Evolutionary conservation across 177 flowering plant genomes (phyloP).

Genomic region (Vitis hybrid): DNA sequence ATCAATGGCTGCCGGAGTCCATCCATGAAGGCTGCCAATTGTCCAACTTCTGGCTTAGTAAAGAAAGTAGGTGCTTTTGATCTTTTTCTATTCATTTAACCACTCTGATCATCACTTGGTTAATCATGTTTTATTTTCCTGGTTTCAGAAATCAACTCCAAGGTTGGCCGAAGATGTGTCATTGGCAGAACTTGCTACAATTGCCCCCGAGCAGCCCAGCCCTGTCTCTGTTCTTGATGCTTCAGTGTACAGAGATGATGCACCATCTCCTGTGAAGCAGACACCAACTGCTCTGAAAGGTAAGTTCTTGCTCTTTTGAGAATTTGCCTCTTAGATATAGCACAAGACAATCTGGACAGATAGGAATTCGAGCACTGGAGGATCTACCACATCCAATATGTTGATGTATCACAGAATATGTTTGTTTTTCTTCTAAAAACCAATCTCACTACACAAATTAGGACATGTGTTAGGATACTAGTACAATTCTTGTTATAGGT

Average conservation of each 20-base stretch:
- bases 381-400: no score
- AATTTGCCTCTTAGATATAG: neutral
- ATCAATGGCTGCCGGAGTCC: constrained; percentile 29
- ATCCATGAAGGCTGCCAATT: constrained; percentile 25
- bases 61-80: constrained; percentile 30
- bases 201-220: constrained; percentile 56
- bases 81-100: neutral
- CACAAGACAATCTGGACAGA: neutral
- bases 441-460: no score
- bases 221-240: constrained; percentile 68
- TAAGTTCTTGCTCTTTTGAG: constrained; percentile 10
- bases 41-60: constrained; percentile 16
- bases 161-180: constrained; percentile 31
- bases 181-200: constrained; percentile 34
- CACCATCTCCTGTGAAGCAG: constrained; percentile 45
- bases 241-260: constrained; percentile 35
- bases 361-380: no score
- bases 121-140: constrained; percentile 5
- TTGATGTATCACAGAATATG: neutral
- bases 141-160: constrained; percentile 32
- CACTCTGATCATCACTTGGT: neutral
- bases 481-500: no score
- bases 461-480: no score
- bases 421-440: neutral
- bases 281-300: constrained; percentile 28